Conservation (phyloP, 495 filamentous ascomycete genomes). For the Clohesyomyces aquaticus region DNA sequence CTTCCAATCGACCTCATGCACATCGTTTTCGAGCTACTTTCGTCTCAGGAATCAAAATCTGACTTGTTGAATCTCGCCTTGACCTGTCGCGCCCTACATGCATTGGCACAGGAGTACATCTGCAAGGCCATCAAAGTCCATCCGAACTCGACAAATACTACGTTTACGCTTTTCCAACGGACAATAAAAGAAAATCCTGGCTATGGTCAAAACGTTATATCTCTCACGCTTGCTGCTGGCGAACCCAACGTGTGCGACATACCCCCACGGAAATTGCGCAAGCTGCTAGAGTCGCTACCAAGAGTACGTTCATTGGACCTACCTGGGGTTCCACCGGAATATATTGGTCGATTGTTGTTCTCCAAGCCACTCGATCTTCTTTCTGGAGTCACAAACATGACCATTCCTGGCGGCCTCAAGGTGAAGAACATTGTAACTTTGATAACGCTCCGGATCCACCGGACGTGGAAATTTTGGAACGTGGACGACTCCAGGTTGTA, state of each 20-base stretch:
- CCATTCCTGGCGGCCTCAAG: constrained; percentile 5
- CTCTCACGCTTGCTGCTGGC: neutral
- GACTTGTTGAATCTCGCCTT: constrained; percentile 1
- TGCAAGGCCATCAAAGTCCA: neutral
- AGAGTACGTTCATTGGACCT: neutral
- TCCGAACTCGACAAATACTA: neutral
- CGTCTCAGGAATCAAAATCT: neutral
- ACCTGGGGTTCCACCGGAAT: neutral
- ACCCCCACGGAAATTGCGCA: neutral
- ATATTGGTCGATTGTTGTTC: constrained; percentile 3
- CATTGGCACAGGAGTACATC: constrained; percentile 3
- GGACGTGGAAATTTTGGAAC: constrained; percentile 9
- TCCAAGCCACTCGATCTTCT: neutral
- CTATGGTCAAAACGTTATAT: constrained; percentile 6
- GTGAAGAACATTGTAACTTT: neutral
- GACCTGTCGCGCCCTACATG: constrained; percentile 3
- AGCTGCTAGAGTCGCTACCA: neutral
- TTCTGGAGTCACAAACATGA: neutral
- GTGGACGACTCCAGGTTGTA: constrained; percentile 3
- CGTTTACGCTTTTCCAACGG: constrained; percentile 3
- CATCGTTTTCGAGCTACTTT: neutral
- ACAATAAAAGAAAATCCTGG: neutral
- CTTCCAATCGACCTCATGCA: constrained; percentile 1
- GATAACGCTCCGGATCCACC: neutral
- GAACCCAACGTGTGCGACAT: neutral